Evolutionary conservation across 2,329 filamentous ascomycete genomes (phyloP).

Genomic region (Monosporascus sp.): DNA sequence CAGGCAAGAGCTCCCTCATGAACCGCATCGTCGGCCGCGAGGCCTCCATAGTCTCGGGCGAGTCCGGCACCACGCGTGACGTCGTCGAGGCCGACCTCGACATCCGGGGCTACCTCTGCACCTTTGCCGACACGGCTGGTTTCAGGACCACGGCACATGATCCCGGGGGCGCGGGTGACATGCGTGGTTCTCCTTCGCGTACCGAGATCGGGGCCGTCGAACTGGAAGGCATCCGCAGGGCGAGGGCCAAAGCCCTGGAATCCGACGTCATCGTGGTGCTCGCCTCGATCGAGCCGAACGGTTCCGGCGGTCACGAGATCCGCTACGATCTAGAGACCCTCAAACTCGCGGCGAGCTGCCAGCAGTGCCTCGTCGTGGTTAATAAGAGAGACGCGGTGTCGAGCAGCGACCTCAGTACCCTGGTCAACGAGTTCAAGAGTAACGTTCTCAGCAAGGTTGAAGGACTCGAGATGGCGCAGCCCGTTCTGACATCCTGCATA

Average conservation of each 20-base stretch:
- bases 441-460: constrained; percentile 34
- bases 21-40: constrained; percentile 87
- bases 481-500: constrained; percentile 68
- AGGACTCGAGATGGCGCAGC: constrained; percentile 30
- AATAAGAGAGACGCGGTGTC: constrained; percentile 56
- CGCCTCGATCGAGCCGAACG: constrained; percentile 59
- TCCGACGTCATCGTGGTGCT: constrained; percentile 84
- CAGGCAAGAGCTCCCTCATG: constrained; percentile 88
- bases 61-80: constrained; percentile 91
- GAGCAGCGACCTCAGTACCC: constrained; percentile 24
- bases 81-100: constrained; percentile 90
- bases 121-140: constrained; percentile 93
- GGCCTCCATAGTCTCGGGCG: constrained; percentile 88
- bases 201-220: constrained; percentile 66
- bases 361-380: constrained; percentile 48
- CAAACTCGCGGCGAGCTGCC: constrained; percentile 42
- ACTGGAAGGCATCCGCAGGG: constrained; percentile 82
- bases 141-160: constrained; percentile 49
- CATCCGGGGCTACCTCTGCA: constrained; percentile 82
- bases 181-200: neutral
- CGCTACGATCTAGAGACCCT: constrained; percentile 52
- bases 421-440: constrained; percentile 36
- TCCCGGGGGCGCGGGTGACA: constrained; percentile 8
- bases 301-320: constrained; percentile 34
- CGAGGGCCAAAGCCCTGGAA: constrained; percentile 71